These are phyloP conservation scores for Pseudopithomyces chartarum DNA, from an alignment of 2,329 filamentous ascomycete species.

Conservation along the genomic window DNA sequence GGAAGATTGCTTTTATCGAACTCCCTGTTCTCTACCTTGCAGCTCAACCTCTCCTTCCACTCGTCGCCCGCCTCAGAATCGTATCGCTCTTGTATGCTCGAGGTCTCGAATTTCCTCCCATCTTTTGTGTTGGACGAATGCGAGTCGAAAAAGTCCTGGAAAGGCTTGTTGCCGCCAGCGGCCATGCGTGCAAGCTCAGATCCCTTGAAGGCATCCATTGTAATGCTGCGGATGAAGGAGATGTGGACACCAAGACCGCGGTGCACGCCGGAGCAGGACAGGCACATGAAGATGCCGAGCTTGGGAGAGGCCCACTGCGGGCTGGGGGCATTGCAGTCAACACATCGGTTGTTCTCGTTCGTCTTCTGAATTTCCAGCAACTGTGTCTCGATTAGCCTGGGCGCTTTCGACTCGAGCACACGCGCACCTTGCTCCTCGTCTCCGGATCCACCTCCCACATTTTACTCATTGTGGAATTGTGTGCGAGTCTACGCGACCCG, in stretches of 20 bases:
- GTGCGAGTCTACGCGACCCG: slow-evolving; percentile 8
- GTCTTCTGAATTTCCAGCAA: slow-evolving; percentile 90
- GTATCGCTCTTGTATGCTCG: slow-evolving; percentile 88
- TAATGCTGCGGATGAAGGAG: slow-evolving; percentile 95
- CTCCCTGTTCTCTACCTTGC: slow-evolving; percentile 85
- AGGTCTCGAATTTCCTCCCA: slow-evolving; percentile 73
- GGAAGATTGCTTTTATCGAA: slow-evolving; percentile 75
- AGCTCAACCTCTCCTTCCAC: slow-evolving; percentile 87
- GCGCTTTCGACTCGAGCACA: neutral
- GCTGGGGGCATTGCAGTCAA: slow-evolving; percentile 92
- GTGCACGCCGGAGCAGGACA: slow-evolving; percentile 93
- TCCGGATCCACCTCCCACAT: slow-evolving; percentile 99
- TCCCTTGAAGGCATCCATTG: slow-evolving; percentile 98
- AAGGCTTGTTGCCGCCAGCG: slow-evolving; percentile 84
- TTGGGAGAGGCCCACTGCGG: slow-evolving; percentile 97
- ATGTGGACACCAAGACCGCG: slow-evolving; percentile 96
- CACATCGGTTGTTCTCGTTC: slow-evolving; percentile 86
- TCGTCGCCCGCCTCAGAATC: slow-evolving; percentile 89
- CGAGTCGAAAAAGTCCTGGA: slow-evolving; percentile 82
- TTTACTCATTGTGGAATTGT: slow-evolving; percentile 59
- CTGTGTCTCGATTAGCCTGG: slow-evolving; percentile 52
- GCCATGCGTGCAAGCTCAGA: slow-evolving; percentile 94
- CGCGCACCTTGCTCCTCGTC: slow-evolving; percentile 84
- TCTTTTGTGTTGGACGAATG: slow-evolving; percentile 53
- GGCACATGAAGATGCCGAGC: slow-evolving; percentile 98